A percentile compares a stretch with the other conserved stretches of the same genome.
phyloP scores from a whole-genome alignment of 2,329 filamentous ascomycete species.

The Penicillium sp. region DNA sequence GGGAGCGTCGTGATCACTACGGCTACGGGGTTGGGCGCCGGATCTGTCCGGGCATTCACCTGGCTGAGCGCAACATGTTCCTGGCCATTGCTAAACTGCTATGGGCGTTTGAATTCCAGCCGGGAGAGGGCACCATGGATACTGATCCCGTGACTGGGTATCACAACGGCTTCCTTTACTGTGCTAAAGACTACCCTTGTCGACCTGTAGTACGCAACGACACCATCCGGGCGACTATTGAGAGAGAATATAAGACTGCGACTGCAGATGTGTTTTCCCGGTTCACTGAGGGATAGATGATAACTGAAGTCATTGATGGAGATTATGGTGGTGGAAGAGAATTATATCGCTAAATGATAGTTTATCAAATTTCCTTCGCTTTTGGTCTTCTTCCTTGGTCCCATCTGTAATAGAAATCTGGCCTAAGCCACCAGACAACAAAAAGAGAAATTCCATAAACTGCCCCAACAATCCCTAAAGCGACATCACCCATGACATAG shows the following conservation, averaged over 20 bases:
- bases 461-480: neutral
- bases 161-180: neutral
- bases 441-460: neutral
- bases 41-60: slow-evolving; percentile 3
- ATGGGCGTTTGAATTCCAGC: neutral
- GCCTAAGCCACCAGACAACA: neutral
- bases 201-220: neutral
- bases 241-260: neutral
- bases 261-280: neutral
- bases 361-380: neutral
- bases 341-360: no score
- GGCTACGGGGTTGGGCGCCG: neutral
- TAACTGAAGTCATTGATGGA: neutral
- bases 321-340: neutral
- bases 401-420: neutral
- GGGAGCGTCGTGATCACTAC: neutral
- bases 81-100: neutral
- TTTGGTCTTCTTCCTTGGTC: neutral
- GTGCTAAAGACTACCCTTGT: neutral
- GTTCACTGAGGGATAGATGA: neutral
- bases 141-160: neutral
- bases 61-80: slow-evolving; percentile 1
- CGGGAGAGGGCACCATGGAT: neutral
- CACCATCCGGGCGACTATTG: neutral
- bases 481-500: neutral